Base-by-base conservation (phyloP, 176 grass and related monocot genomes). In the Saccharum spontaneum region DNA sequence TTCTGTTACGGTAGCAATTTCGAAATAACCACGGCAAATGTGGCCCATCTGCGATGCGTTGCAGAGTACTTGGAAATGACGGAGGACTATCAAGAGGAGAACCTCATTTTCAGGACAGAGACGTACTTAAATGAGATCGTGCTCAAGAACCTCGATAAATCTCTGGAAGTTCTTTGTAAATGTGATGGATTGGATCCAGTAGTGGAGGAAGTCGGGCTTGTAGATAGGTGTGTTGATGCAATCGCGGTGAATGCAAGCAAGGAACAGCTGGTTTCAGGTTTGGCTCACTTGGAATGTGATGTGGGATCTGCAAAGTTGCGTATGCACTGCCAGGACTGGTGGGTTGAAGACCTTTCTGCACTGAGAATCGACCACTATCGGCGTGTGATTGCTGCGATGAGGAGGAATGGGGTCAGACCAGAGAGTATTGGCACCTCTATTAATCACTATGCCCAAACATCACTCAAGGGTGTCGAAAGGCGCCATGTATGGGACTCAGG, bases 1-100 rank as follows among this genome's bases (percentile, higher is more conserved):
- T 98, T 94, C 70, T 98, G 96, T 36, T 95, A 98, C 54, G 96
- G 93, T 26, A 61, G 86, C 17, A 87, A 94, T 36, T 90, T 98
- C 40, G 96, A 95, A 65, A 94, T 98, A 87, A 94, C 83, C 3
- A 52, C 76, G 0, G 70, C 73, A 13, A 98, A 98, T 31, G 76
- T 94, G 43, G 93, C 96, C 15, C 76, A 89, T 76, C 88, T 95
- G 18, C 87, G 95, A 22, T 98, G 95, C 22, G 82, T 77, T 1
- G 92, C 93, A 4, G 96, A 95, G 36, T 91, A 90, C 66, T 78
- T 98, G 62, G 96, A 98, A 74, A 98, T 98, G 96, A 94, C 93
- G 10, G 91, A 98, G 74, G 93, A 98, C 17, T 92, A 90, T 10
- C 52, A 79, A 34, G 70, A 68, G 16, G 96, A 91, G 49, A 98